A percentile compares a stretch with the other conserved stretches of the same genome.
Evolutionary conservation across 2,329 filamentous ascomycete genomes (phyloP).

Genomic region (Diaporthe ampelina): DNA sequence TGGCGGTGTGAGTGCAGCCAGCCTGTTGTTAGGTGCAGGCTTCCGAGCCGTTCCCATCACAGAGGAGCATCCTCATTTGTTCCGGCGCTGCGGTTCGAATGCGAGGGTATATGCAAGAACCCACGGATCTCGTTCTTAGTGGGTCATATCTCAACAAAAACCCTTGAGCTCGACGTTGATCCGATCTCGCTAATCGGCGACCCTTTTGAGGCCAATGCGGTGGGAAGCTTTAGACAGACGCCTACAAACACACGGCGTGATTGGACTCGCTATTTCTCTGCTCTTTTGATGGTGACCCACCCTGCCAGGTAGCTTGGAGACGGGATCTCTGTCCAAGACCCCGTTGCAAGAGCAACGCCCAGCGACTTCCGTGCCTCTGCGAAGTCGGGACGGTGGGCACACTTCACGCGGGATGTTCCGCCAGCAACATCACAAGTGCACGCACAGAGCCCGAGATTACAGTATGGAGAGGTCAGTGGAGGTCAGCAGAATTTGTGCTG

Average conservation of each 20-base stretch:
- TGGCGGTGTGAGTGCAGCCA: slow-evolving; percentile 49
- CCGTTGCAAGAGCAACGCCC: no score
- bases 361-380: background rate
- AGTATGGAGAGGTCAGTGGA: background rate
- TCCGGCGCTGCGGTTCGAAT: slow-evolving; percentile 36
- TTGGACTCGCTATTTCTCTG: slow-evolving; percentile 2
- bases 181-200: slow-evolving; percentile 34
- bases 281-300: background rate
- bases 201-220: slow-evolving; percentile 2
- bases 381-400: background rate
- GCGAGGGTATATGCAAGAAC: slow-evolving; percentile 35
- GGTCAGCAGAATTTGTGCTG: slow-evolving; percentile 13
- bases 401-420: background rate
- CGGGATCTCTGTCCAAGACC: no score
- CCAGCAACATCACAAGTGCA: background rate
- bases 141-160: slow-evolving; percentile 37
- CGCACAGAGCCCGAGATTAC: background rate
- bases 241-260: background rate
- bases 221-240: slow-evolving; percentile 5
- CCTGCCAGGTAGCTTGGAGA: no score
- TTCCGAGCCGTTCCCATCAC: slow-evolving; percentile 44
- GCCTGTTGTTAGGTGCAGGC: slow-evolving; percentile 46
- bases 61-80: slow-evolving; percentile 29
- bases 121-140: slow-evolving; percentile 31
- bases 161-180: slow-evolving; percentile 25